These are phyloP conservation scores for Laguncularia racemosa DNA, from an alignment of 345 rosid genomes.

Conservation along the genomic window DNA sequence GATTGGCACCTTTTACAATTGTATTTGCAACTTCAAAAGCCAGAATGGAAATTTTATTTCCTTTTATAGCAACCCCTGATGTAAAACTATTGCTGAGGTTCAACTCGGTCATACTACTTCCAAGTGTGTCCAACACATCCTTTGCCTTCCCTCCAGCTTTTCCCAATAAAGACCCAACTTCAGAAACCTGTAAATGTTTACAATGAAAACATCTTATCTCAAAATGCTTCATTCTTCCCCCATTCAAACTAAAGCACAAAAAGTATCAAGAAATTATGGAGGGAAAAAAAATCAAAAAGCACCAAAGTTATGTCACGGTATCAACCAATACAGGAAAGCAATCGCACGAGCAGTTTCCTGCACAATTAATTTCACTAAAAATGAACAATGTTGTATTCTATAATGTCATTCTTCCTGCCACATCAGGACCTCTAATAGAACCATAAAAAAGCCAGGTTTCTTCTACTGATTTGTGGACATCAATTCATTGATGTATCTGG, in stretches of 20 bases:
- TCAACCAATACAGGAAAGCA: too few relatives aligned
- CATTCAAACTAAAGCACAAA: background rate
- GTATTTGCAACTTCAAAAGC: conserved; percentile 97
- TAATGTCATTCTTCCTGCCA: too few relatives aligned
- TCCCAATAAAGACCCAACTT: conserved; percentile 75
- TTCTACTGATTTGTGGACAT: too few relatives aligned
- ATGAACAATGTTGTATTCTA: too few relatives aligned
- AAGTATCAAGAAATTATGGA: background rate
- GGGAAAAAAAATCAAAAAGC: background rate
- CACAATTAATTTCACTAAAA: too few relatives aligned
- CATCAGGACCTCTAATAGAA: too few relatives aligned
- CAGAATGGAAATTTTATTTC: conserved; percentile 70
- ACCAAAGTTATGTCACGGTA: background rate
- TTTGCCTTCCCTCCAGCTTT: conserved; percentile 97
- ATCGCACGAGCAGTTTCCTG: too few relatives aligned
- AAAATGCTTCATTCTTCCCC: background rate
- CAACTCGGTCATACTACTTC: conserved; percentile 91
- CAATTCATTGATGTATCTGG: too few relatives aligned
- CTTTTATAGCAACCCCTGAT: conserved; percentile 72
- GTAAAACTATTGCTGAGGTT: conserved; percentile 59
- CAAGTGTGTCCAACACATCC: conserved; percentile 86
- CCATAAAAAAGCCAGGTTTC: too few relatives aligned
- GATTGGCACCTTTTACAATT: conserved; percentile 84
- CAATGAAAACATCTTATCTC: conserved; percentile 3
- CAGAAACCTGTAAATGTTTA: conserved; percentile 61